Percentiles rank a stretch among this genome's conserved stretches.
phyloP scores from a whole-genome alignment of 495 filamentous ascomycete species.

The Penicillium angulare region DNA sequence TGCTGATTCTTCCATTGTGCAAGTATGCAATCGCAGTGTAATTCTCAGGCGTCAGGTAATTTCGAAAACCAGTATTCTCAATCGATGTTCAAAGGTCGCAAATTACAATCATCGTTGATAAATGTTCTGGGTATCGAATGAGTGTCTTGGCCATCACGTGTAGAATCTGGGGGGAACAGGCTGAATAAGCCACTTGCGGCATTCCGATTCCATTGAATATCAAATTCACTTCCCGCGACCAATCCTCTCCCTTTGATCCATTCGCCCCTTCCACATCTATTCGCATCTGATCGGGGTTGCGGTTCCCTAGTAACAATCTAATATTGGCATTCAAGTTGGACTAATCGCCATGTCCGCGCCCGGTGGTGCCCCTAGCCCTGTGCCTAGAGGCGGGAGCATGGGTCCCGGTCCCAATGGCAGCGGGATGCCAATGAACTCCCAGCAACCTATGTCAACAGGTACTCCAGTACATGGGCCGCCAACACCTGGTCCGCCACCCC shows the following conservation, averaged over 20 bases:
- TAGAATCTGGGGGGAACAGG: constrained; percentile 15
- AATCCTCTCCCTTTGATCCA: neutral
- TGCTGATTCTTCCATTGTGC: constrained; percentile 11
- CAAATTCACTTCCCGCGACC: constrained; percentile 19
- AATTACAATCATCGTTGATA: no score
- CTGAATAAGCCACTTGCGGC: constrained; percentile 6
- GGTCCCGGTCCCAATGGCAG: constrained; percentile 50
- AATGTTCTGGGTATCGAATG: no score
- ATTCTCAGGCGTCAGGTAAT: no score
- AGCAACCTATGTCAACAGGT: constrained; percentile 41
- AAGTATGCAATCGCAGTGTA: neutral
- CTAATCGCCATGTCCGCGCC: constrained; percentile 42
- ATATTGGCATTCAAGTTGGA: neutral
- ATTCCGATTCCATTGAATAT: constrained; percentile 8
- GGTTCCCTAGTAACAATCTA: neutral
- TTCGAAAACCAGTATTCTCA: no score
- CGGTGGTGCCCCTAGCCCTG: constrained; percentile 49
- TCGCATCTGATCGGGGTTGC: neutral
- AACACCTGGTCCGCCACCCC: constrained; percentile 41
- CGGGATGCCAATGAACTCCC: constrained; percentile 53
- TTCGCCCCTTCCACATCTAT: neutral
- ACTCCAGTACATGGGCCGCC: constrained; percentile 39
- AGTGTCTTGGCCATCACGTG: no score
- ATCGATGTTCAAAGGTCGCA: no score
- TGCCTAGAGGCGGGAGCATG: constrained; percentile 48